Evolutionary conservation across 129 eudicot species (phyloP).

Genomic region (Centaurea solstitialis): DNA sequence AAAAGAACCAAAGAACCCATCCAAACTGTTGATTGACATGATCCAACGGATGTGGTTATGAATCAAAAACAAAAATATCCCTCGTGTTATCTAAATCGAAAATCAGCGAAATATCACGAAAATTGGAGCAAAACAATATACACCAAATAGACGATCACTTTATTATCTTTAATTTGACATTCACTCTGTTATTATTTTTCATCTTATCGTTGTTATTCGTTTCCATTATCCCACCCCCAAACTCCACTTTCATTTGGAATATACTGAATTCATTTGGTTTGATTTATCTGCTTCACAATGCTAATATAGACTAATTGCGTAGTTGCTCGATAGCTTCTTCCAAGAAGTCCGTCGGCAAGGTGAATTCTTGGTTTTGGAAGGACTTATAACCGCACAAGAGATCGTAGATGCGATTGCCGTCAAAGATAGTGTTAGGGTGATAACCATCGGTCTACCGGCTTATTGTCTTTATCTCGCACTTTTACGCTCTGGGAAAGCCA

Average conservation of each 20-base stretch:
- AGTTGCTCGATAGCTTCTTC: slow-evolving; percentile 69
- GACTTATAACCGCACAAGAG: slow-evolving; percentile 64
- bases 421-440: slow-evolving; percentile 35
- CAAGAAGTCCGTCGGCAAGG: slow-evolving; percentile 62
- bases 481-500: slow-evolving; percentile 70
- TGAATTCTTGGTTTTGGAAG: slow-evolving; percentile 69
- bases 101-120: not conserved
- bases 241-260: not conserved
- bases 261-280: not conserved
- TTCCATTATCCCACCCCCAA: not conserved
- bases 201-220: not conserved
- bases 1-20: not conserved
- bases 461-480: slow-evolving; percentile 65
- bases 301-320: slow-evolving; percentile 16
- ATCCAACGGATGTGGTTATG: not conserved
- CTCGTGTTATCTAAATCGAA: not conserved
- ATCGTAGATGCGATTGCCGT: slow-evolving; percentile 71
- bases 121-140: not conserved
- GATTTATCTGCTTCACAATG: not conserved
- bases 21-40: not conserved
- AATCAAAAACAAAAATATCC: no score
- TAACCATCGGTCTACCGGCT: slow-evolving; percentile 75
- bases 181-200: no score
- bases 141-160: not conserved
- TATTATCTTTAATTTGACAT: not conserved